phyloP scores from a whole-genome alignment of 768 basidiomycete species.

The Amanita molliuscula region DNA sequence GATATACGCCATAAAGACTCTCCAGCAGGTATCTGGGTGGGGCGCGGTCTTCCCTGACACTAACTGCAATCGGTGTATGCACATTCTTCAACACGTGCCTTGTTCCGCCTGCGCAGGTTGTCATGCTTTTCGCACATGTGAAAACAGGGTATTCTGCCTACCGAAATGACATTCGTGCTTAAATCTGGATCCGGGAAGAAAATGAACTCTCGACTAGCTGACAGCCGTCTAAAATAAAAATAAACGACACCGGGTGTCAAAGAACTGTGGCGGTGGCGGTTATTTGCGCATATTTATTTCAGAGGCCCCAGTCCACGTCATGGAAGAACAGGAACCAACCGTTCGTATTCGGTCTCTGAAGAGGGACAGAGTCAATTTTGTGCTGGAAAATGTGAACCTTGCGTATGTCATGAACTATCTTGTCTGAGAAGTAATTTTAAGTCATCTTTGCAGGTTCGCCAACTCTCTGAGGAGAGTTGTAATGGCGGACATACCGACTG shows the following conservation, averaged over 20 bases:
- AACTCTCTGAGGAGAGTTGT: constrained; percentile 90
- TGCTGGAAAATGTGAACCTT: constrained; percentile 92
- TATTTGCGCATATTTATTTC: not conserved
- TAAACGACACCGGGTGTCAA: no score
- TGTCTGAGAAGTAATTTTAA: constrained; percentile 1
- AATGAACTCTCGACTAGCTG: not conserved
- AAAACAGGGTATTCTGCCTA: not conserved
- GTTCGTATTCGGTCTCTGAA: constrained; percentile 81
- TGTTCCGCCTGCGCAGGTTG: not conserved
- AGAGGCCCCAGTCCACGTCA: constrained; percentile 6
- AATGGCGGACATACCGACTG: constrained; percentile 94
- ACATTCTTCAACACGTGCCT: not conserved
- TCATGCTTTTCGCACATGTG: not conserved
- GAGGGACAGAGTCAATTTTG: constrained; percentile 81
- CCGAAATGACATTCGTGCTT: not conserved
- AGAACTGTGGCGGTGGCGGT: not conserved
- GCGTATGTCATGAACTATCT: constrained; percentile 47
- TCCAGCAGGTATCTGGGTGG: not conserved
- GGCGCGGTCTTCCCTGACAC: not conserved
- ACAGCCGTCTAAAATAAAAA: not conserved
- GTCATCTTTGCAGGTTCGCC: constrained; percentile 54
- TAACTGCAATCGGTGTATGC: not conserved
- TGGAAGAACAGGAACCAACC: constrained; percentile 50
- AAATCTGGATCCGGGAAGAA: not conserved
- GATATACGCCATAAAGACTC: not conserved